Evolutionary conservation across 2,329 filamentous ascomycete species (phyloP).

Genomic region (Ophiostoma piceae): DNA sequence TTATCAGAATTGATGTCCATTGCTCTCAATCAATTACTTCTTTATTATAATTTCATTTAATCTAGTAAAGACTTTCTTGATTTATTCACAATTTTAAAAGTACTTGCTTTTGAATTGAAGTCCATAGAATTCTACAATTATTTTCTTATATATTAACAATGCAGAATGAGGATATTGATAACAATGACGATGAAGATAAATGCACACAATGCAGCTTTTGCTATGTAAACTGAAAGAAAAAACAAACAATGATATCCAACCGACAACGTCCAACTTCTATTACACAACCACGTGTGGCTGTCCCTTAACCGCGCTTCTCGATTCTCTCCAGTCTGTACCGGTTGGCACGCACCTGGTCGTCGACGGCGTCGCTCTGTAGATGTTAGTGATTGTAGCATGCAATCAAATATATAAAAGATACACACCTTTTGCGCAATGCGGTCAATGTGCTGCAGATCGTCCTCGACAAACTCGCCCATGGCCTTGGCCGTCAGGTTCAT

Average conservation of each 20-base stretch:
- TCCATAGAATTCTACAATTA: background rate
- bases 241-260: background rate
- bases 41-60: background rate
- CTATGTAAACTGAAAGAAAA: constrained; percentile 9
- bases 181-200: background rate
- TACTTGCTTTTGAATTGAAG: too few species aligned
- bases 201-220: background rate
- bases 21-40: background rate
- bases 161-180: background rate
- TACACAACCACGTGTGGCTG: background rate
- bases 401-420: background rate
- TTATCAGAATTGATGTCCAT: background rate
- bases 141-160: background rate
- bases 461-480: constrained; percentile 48
- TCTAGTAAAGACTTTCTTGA: background rate
- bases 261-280: too few species aligned
- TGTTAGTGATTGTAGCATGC: background rate
- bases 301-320: constrained; percentile 22
- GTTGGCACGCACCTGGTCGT: constrained; percentile 62
- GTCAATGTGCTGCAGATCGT: constrained; percentile 68
- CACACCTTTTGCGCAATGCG: constrained; percentile 71
- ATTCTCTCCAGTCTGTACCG: constrained; percentile 52
- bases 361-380: constrained; percentile 69
- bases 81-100: background rate
- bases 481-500: constrained; percentile 52